Evolutionary conservation across 352 stramenopile species (phyloP), one percentile per base, ranked within the genome.

Genomic region (Achlya hypogyna): DNA sequence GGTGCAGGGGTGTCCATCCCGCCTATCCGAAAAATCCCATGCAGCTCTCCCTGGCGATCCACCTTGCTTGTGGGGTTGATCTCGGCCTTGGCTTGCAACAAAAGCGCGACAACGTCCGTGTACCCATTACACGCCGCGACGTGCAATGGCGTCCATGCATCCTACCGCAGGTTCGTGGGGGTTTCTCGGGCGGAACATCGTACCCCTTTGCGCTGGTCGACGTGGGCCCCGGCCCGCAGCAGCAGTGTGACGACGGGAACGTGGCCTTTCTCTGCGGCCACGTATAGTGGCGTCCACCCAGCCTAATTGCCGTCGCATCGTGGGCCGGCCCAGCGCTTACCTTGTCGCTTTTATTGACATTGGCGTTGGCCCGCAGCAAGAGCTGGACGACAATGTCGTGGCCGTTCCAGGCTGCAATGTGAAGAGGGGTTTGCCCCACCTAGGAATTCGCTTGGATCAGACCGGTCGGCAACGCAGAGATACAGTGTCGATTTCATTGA

Each of bases 341-440:
- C 31, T 56, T 56, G 49, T 56, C 49, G 49, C n/a, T 38, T n/a
- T 56, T 56, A n/a, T 56, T 56, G 25, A 56, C 49, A 16, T 56
- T 16, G 31, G 49, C 49, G 25, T 20, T 10, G 10, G 49, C 49
- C 14, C 25, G 49, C 2, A 56, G 49, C 2, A 56, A 20, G 2
- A 56, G 31, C 31, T 56, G 25, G 31, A 56, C 49, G 49, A 56
- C 49, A 10, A 10, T 56, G 31, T 56, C 49, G 31, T 56, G 49
- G 49, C 49, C 49, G 31, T 56, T 56, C 49, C 49, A 56, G 2
- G 49, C 49, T 3, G 49, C 49, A 56, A 56, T 56, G 31, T 56
- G 49, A 12, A 56, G 31, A 1, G 49, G 49, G 10, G 49, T 56
- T 20, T 56, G 49, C 12, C 49, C 49, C 31, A 56, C 49, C 49